These are phyloP conservation scores for Anisodus acutangulus DNA, from an alignment of 257 asterid species.

Conservation along the genomic window DNA sequence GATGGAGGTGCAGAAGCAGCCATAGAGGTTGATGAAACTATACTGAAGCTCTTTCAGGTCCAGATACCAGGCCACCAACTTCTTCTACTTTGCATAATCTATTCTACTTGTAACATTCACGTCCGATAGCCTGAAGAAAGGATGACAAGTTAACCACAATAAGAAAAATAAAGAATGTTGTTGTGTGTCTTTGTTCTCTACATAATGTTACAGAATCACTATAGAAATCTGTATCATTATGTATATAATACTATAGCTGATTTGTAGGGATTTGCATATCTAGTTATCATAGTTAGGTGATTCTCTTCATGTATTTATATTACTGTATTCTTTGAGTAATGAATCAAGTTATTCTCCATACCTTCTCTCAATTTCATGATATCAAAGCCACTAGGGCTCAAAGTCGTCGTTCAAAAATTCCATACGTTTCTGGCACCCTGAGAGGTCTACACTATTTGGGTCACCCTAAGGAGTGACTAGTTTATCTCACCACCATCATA, in stretches of 20 bases:
- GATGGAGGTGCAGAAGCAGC: slow-evolving; percentile 1
- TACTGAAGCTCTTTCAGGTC: slow-evolving; percentile 17
- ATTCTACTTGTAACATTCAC: not conserved
- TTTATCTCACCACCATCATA: not conserved
- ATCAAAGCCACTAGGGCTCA: not conserved
- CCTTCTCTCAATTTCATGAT: not conserved
- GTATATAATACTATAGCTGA: too few relatives aligned
- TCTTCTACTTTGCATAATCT: not conserved
- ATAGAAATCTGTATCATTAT: too few relatives aligned
- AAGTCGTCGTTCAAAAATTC: not conserved
- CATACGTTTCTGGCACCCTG: not conserved
- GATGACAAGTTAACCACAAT: not conserved
- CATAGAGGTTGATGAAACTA: not conserved
- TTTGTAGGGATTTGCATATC: too few relatives aligned
- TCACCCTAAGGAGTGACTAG: not conserved
- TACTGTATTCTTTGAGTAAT: too few relatives aligned
- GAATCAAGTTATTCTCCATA: too few relatives aligned
- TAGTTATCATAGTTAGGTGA: too few relatives aligned
- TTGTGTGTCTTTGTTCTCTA: not conserved
- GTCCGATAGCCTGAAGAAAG: not conserved
- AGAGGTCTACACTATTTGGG: not conserved
- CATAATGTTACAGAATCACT: not conserved
- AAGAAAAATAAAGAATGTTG: not conserved
- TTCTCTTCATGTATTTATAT: too few relatives aligned
- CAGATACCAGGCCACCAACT: not conserved